Base-by-base conservation (phyloP, 2,329 filamentous ascomycete species). In the Ceratocystis cubensis region DNA sequence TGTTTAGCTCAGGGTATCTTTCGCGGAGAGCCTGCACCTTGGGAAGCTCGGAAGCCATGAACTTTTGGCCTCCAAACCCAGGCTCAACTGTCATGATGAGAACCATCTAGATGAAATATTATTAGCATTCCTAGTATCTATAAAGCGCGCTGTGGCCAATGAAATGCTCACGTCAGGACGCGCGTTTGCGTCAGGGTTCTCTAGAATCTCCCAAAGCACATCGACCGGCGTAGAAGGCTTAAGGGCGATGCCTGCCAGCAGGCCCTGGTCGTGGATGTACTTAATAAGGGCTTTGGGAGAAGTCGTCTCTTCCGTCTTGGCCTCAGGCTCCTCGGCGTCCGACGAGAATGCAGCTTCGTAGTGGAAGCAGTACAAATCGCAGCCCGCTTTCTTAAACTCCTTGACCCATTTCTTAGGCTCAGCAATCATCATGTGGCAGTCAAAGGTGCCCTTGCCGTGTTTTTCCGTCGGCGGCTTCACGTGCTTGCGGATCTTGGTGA, bases 361-460 rank as follows among this genome's bases (percentile, higher is more conserved):
- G 81, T 99, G 94, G 81, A 99, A 99, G 81, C 94, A 97, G 81
- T 99, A 99, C n/a, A 99, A 82, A 76, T 99, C 91, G 77, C 92
- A 96, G 65, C 94, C 94, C 68, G 91, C 94, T 65, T 88, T 86
- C 76, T 94, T 86, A 80, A 99, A 97, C 69, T 96, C 90, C 74
- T 89, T 89, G 72, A 96, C 92, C 94, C 94, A 99, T 82, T 91
- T 92, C 81, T 97, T 95, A 71, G 94, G 94, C 92, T 99, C 93
- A 73, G 91, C 86, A 74, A 99, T 96, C 94, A 99, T 99, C 94
- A 99, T 97, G 78, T 99, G 94, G 82, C 94, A 99, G 78, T 99
- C 94, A 75, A 99, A 99, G 15, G 93, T 97, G 69, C 94, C 94
- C 72, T 87, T 88, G 65, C 89, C 91, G 71, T 88, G 80, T 44